phyloP scores from a whole-genome alignment of 257 asterid genomes.

The Solanum microdontum region DNA sequence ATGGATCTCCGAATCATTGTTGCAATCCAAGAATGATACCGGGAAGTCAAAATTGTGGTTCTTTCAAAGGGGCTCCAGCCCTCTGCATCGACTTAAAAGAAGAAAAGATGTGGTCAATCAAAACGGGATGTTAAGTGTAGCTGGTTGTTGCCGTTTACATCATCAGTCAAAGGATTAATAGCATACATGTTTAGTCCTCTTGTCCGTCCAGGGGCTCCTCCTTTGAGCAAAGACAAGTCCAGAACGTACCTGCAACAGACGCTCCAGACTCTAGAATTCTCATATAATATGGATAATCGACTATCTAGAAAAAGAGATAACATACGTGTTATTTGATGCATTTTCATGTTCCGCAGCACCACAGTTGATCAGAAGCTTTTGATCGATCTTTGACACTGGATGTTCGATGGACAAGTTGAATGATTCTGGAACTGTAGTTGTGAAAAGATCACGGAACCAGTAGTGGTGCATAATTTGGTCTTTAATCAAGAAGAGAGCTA shows the following conservation, averaged over 20 bases:
- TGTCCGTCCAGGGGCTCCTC: conserved; percentile 2
- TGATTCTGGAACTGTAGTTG: conserved; percentile 21
- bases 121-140: neutral
- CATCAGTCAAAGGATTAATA: neutral
- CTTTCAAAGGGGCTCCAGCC: neutral
- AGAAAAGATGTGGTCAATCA: neutral
- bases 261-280: neutral
- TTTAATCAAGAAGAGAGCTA: neutral
- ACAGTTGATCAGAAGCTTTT: conserved; percentile 38
- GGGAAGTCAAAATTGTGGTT: neutral
- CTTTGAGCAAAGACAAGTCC: neutral
- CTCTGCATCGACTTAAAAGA: neutral
- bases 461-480: neutral
- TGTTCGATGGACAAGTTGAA: conserved; percentile 37
- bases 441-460: neutral
- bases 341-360: conserved; percentile 10
- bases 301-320: neutral
- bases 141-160: neutral
- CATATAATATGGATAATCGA: neutral
- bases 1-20: neutral
- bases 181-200: neutral
- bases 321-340: neutral
- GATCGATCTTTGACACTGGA: conserved; percentile 32
- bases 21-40: neutral
- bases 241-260: neutral